Percentiles rank a stretch among this genome's conserved stretches.
Evolutionary conservation across 352 stramenopile genomes (phyloP).

Genomic region (Globisporangium alternatum): DNA sequence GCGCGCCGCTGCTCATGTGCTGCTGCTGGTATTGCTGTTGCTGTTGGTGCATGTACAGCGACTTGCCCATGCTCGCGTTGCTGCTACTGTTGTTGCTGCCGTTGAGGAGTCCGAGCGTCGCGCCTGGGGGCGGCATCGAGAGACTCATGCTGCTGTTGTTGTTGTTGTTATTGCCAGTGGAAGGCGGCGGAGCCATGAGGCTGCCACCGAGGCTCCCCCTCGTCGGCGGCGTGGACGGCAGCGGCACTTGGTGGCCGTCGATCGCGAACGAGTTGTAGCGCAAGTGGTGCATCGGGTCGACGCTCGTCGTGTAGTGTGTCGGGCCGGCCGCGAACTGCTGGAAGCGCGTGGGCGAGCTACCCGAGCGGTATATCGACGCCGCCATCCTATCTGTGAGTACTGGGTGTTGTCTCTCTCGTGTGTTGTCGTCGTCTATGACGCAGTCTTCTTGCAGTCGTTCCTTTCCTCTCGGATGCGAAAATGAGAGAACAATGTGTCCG

Average conservation of each 20-base stretch:
- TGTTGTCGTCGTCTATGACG: background rate
- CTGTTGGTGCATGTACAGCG: constrained; percentile 25
- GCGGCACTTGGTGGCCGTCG: constrained; percentile 41
- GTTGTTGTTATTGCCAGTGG: constrained; percentile 3
- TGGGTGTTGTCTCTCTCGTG: background rate
- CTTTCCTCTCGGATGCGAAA: constrained; percentile 8
- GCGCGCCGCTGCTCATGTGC: constrained; percentile 17
- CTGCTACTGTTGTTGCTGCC: constrained; percentile 19
- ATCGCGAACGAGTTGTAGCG: constrained; percentile 50
- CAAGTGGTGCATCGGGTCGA: constrained; percentile 41
- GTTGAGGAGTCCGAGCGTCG: constrained; percentile 34
- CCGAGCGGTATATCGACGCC: constrained; percentile 64
- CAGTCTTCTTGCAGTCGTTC: background rate
- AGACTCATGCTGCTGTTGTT: constrained; percentile 14
- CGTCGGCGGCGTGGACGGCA: constrained; percentile 27
- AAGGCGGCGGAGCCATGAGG: background rate
- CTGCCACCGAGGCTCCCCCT: constrained; percentile 8
- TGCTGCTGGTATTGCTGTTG: constrained; percentile 16
- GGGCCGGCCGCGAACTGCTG: constrained; percentile 40
- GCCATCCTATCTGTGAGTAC: constrained; percentile 21
- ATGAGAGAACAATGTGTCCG: background rate
- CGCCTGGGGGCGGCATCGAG: constrained; percentile 32
- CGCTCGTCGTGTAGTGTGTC: constrained; percentile 64
- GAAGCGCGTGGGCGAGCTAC: constrained; percentile 50
- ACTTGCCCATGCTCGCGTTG: constrained; percentile 7